Percentiles rank a stretch among this genome's conserved stretches.
These are phyloP conservation scores for Coleophoma cylindrospora DNA, from an alignment of 2,329 filamentous ascomycete species.

Conservation along the genomic window DNA sequence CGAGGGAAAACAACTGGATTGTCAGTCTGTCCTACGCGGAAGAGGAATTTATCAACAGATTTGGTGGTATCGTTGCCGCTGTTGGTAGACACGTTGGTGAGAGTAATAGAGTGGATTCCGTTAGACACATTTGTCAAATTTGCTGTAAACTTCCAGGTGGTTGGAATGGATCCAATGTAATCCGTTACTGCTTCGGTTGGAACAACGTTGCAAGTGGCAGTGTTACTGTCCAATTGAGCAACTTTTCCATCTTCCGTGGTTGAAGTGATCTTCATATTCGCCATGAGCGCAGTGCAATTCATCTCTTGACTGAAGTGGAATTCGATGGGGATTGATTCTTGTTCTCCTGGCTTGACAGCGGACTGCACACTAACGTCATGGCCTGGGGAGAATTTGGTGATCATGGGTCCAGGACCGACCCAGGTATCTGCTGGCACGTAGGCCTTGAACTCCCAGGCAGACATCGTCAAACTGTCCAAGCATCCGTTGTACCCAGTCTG, in stretches of 20 bases:
- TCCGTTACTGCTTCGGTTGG: constrained; percentile 26
- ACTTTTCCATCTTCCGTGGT: constrained; percentile 39
- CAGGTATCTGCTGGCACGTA: constrained; percentile 49
- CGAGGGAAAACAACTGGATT: constrained; percentile 56
- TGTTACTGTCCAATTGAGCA: constrained; percentile 37
- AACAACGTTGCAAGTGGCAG: constrained; percentile 33
- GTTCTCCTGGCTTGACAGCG: constrained; percentile 20
- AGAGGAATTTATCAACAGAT: constrained; percentile 51
- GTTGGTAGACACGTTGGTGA: constrained; percentile 30
- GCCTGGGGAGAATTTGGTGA: constrained; percentile 50
- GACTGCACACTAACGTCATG: constrained; percentile 50
- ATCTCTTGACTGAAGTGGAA: constrained; percentile 55
- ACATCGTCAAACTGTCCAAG: constrained; percentile 49
- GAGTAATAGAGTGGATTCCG: constrained; percentile 35
- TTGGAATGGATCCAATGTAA: constrained; percentile 47
- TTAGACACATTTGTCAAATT: constrained; percentile 33
- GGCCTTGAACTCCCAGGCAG: constrained; percentile 49
- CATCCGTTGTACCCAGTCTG: constrained; percentile 46
- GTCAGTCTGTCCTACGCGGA: constrained; percentile 49
- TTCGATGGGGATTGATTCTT: constrained; percentile 38
- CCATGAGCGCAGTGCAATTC: constrained; percentile 48
- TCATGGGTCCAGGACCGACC: constrained; percentile 43
- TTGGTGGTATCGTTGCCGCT: constrained; percentile 26
- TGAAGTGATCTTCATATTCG: constrained; percentile 45
- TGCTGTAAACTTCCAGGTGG: constrained; percentile 46